Percentiles rank a stretch among this genome's conserved stretches.
These are phyloP conservation scores for Pleurotus pulmonarius DNA, from an alignment of 768 basidiomycete species.

Conservation along the genomic window DNA sequence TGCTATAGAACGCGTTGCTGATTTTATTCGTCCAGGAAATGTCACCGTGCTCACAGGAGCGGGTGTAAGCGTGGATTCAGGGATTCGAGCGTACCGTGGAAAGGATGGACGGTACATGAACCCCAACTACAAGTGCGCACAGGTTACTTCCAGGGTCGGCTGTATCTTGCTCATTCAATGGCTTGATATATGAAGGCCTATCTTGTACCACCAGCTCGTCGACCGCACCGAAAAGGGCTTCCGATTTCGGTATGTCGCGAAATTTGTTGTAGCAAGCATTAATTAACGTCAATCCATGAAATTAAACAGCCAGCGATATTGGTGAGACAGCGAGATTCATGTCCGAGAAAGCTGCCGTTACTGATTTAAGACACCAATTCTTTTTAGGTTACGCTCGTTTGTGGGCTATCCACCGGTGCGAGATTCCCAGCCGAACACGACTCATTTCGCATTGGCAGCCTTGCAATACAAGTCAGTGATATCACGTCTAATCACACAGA, in stretches of 20 bases:
- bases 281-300: too few species aligned
- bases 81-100: conserved; percentile 92
- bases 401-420: conserved; percentile 86
- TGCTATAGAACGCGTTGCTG: conserved; percentile 57
- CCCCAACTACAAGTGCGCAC: conserved; percentile 77
- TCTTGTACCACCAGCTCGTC: conserved; percentile 80
- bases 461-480: conserved; percentile 67
- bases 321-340: conserved; percentile 26
- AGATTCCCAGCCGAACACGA: conserved; percentile 82
- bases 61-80: conserved; percentile 93
- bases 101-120: conserved; percentile 84
- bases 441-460: conserved; percentile 84
- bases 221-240: conserved; percentile 67
- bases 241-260: conserved; percentile 59
- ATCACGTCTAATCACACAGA: conserved; percentile 69
- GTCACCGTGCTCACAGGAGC: conserved; percentile 82
- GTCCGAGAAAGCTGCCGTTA: conserved; percentile 19
- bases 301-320: conserved; percentile 74
- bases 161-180: background rate
- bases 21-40: conserved; percentile 69
- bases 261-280: too few species aligned
- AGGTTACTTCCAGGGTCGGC: conserved; percentile 5
- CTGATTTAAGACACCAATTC: conserved; percentile 12
- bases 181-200: conserved; percentile 38
- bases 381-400: conserved; percentile 62